Conservation (phyloP, 345 rosid genomes). For the Citrus mangshanensis region DNA sequence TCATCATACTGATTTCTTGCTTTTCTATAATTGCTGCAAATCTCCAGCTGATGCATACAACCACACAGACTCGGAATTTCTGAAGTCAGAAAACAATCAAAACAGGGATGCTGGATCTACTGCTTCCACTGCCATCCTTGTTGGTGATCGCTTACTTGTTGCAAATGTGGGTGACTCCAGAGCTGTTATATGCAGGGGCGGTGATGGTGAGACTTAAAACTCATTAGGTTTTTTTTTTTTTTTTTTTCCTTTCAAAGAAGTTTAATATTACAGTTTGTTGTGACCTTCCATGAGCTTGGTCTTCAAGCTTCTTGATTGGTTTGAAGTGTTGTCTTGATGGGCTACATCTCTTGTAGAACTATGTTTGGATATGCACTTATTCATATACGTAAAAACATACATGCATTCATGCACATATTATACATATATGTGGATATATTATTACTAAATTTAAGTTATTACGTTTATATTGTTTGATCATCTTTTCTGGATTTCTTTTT, state of each 20-base stretch:
- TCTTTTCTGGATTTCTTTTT: not conserved
- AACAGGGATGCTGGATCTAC: constrained; percentile 99
- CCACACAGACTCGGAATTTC: constrained; percentile 88
- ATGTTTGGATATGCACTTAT: not conserved
- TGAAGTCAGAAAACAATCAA: constrained; percentile 88
- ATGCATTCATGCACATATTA: not conserved
- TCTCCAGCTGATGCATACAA: constrained; percentile 87
- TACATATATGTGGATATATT: not conserved
- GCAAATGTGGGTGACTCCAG: constrained; percentile 99
- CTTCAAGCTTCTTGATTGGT: not conserved
- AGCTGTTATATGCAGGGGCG: constrained; percentile 97
- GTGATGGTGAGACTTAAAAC: constrained; percentile 58
- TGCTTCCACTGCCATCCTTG: constrained; percentile 94
- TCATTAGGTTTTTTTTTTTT: not conserved
- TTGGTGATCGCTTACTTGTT: constrained; percentile 90
- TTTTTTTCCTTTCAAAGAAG: not conserved
- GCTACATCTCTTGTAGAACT: too few relatives aligned
- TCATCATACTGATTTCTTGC: constrained; percentile 17
- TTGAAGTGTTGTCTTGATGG: not conserved
- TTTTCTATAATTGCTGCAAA: constrained; percentile 7
- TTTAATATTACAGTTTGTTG: not conserved
- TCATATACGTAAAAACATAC: not conserved
- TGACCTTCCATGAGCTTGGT: not conserved
- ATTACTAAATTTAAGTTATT: not conserved
- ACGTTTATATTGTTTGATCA: not conserved